A percentile compares a stretch with the other conserved stretches of the same genome.
Evolutionary conservation across 179 eudicot species (phyloP).

Genomic region (Beta corolliflora): DNA sequence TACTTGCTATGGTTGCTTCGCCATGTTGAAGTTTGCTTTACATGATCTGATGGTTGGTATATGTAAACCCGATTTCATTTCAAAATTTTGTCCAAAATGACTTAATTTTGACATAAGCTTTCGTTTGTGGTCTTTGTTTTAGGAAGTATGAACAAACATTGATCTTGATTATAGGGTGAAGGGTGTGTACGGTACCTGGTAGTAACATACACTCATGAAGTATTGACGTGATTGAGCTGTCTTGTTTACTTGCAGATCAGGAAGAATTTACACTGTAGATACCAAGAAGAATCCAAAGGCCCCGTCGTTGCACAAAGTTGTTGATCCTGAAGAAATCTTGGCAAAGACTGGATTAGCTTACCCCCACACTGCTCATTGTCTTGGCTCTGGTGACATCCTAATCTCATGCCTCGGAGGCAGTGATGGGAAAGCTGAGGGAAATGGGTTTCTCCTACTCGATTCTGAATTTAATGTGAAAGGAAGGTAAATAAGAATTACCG

Average conservation of each 20-base stretch:
- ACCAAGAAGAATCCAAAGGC: constrained; percentile 71
- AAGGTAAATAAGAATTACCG: constrained; percentile 47
- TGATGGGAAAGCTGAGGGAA: constrained; percentile 90
- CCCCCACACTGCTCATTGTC: constrained; percentile 97
- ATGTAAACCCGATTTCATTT: not conserved
- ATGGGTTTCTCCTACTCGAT: constrained; percentile 92
- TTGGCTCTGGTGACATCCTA: constrained; percentile 91
- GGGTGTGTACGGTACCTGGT: not conserved
- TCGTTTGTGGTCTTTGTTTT: too few species aligned
- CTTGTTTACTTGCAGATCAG: constrained; percentile 60
- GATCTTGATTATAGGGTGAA: not conserved
- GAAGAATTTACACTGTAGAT: constrained; percentile 85
- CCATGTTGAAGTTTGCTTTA: not conserved
- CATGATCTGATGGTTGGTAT: not conserved
- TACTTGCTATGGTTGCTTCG: not conserved
- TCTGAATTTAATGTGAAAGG: constrained; percentile 95
- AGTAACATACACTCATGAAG: not conserved
- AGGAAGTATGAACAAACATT: not conserved
- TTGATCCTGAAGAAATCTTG: constrained; percentile 73
- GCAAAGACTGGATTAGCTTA: constrained; percentile 86
- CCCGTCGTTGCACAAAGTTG: constrained; percentile 77
- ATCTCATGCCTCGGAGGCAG: constrained; percentile 90
- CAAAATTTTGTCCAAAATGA: not conserved
- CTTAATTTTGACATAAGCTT: too few species aligned
- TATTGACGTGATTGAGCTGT: constrained; percentile 3